These are phyloP conservation scores for Fusarium chuoi DNA, from an alignment of 2,329 filamentous ascomycete species.

Conservation along the genomic window DNA sequence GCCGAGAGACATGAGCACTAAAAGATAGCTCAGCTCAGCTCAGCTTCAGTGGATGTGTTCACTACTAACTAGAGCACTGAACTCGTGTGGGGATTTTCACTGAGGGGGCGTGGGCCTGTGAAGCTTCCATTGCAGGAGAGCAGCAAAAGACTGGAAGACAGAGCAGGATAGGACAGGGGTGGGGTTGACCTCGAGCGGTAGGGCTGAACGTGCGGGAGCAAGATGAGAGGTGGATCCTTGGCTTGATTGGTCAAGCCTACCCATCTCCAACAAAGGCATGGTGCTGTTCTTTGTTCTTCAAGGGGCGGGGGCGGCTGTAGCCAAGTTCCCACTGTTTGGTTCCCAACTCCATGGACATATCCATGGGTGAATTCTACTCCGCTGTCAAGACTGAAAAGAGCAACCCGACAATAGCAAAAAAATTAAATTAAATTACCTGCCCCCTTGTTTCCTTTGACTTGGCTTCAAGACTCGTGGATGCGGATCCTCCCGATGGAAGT, in stretches of 20 bases:
- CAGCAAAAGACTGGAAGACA: not conserved
- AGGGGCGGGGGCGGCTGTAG: not conserved
- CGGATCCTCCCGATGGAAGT: constrained; percentile 20
- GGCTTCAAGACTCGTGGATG: constrained; percentile 8
- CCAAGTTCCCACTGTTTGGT: not conserved
- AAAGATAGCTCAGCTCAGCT: not conserved
- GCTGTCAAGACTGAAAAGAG: not conserved
- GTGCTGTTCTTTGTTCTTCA: not conserved
- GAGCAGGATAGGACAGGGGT: not conserved
- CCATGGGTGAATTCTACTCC: constrained; percentile 1
- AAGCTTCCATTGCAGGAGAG: not conserved
- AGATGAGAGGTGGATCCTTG: constrained; percentile 23
- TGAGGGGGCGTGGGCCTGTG: constrained; percentile 17
- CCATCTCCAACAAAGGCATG: constrained; percentile 11
- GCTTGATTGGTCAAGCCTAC: constrained; percentile 19
- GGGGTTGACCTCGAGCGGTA: constrained; percentile 22
- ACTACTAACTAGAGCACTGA: not conserved
- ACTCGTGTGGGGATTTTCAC: constrained; percentile 14
- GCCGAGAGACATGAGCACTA: not conserved
- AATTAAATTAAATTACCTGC: not conserved
- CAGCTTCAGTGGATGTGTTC: not conserved
- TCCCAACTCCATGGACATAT: constrained; percentile 14
- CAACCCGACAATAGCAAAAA: not conserved
- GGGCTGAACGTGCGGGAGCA: constrained; percentile 42
- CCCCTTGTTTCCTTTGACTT: constrained; percentile 5